Evolutionary conservation across 768 basidiomycete genomes (phyloP), one percentile per base, ranked within the genome.

Genomic region (Gloeophyllum trabeum): DNA sequence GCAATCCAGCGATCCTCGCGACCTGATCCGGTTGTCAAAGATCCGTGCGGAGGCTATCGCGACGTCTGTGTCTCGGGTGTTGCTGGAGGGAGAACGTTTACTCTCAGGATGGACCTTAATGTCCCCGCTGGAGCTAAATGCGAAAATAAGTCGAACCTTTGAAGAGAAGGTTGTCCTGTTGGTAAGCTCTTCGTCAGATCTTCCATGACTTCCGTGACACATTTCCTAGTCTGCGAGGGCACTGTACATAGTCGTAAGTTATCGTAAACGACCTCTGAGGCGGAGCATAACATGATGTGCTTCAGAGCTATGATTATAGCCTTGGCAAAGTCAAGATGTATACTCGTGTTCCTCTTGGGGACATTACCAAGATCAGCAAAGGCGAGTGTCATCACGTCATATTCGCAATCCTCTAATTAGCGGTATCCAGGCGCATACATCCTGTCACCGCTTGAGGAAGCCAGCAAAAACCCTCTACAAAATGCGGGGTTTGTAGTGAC

Each of bases 131-230:
- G 75, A 83, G 40, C 55, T 86, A 41, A 86, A 85, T 52, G 63
- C 69, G 39, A 87, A 71, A 57, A 54, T 86, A 5, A 72, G 76
- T n/a, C 72, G 83, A 30, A 82, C 77, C 49, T 91, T 90, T 48
- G 93, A 97, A 62, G 96, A 98, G 66, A 98, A 97, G 58, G 79
- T 99, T 3, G 48, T 98, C 14, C 61, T 99, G 1, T 58, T 98
- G 59, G 92, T 92, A 41, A 44, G 87, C 68, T 7, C 40, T 19
- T 30, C 7, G 36, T 10, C 20, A 7, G 10, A 10, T 21, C 20
- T 37, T 41, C n/a, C 5, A 16, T 19, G 60, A 48, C 41, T 35
- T 5, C 28, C 36, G n/a, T 40, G 25, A 43, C 35, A 23, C 20
- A 12, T 6, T 21, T 25, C 5, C 3, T 47, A 69, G 67, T 64